Conservation (phyloP, 106 monocot species). For the Dendrobium nobile region DNA sequence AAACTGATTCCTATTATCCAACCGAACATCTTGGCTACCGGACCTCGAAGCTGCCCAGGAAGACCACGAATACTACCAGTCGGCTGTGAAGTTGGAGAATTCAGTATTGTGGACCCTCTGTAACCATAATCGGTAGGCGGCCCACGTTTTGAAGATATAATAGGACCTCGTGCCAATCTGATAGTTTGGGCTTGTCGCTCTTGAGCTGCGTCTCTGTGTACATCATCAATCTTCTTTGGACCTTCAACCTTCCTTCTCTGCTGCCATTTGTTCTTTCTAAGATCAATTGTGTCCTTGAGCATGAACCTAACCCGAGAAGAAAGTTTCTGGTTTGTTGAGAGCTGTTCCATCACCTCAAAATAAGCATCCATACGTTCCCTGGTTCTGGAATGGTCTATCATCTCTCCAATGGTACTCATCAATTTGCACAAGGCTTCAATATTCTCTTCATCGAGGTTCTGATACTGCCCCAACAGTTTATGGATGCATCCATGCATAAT, state of each 20-base stretch:
- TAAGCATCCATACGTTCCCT: conserved; percentile 79
- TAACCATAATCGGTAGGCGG: conserved; percentile 46
- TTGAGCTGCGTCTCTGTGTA: conserved; percentile 90
- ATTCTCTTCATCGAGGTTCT: conserved; percentile 81
- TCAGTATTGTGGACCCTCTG: conserved; percentile 33
- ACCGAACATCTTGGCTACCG: conserved; percentile 52
- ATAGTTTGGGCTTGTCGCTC: conserved; percentile 84
- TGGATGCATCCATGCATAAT: conserved; percentile 97
- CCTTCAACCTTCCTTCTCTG: conserved; percentile 87
- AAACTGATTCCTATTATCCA: conserved; percentile 51
- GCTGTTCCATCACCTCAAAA: conserved; percentile 48
- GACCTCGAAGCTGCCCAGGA: conserved; percentile 30
- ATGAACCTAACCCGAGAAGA: conserved; percentile 83
- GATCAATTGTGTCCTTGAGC: conserved; percentile 83
- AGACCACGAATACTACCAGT: conserved; percentile 28
- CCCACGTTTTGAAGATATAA: conserved; percentile 49
- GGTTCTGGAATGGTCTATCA: conserved; percentile 69
- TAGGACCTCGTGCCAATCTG: conserved; percentile 53
- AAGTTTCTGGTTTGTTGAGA: conserved; percentile 61
- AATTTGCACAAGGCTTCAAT: conserved; percentile 89
- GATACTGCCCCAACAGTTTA: conserved; percentile 52
- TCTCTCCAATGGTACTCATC: conserved; percentile 83
- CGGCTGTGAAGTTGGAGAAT: conserved; percentile 51
- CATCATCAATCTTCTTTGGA: conserved; percentile 96
- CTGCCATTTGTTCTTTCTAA: conserved; percentile 85